A percentile compares a stretch with the other conserved stretches of the same genome.
These are phyloP conservation scores for Phialophora verrucosa DNA, from an alignment of 2,329 filamentous ascomycete genomes.

Conservation along the genomic window DNA sequence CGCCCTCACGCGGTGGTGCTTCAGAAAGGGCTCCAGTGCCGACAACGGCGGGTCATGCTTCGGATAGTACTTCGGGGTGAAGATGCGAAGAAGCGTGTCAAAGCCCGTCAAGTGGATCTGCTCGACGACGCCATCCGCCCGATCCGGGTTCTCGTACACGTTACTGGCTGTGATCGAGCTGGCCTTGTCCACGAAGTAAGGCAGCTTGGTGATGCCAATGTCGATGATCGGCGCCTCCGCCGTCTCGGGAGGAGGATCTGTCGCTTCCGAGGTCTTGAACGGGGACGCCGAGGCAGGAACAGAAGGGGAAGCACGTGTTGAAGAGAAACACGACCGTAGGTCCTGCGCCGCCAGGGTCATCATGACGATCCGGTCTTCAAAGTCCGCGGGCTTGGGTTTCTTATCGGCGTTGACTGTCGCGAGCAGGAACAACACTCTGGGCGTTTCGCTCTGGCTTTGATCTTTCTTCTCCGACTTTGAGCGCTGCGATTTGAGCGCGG, in stretches of 20 bases:
- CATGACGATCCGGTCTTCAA: constrained; percentile 57
- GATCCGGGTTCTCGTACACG: constrained; percentile 43
- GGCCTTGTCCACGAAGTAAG: constrained; percentile 57
- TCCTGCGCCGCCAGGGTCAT: constrained; percentile 56
- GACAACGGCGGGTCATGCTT: constrained; percentile 49
- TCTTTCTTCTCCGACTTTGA: background rate
- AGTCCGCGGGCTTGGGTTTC: constrained; percentile 55
- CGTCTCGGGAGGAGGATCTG: background rate
- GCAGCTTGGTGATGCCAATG: constrained; percentile 55
- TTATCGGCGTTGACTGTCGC: constrained; percentile 71
- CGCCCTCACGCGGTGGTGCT: constrained; percentile 51
- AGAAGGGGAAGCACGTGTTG: background rate
- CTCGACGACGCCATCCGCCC: constrained; percentile 37
- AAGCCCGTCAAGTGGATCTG: constrained; percentile 57
- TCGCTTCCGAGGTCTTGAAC: background rate
- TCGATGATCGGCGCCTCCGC: constrained; percentile 47
- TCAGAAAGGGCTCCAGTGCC: constrained; percentile 51
- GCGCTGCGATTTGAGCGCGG: constrained; percentile 51
- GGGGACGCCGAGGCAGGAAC: background rate
- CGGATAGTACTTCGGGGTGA: constrained; percentile 57
- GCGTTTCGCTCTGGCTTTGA: constrained; percentile 39
- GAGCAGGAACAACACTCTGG: constrained; percentile 63
- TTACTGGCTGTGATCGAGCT: constrained; percentile 48
- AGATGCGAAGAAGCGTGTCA: constrained; percentile 56
- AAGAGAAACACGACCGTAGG: constrained; percentile 39